Conservation (phyloP, 306 rosid genomes). For the Malus orientalis region DNA sequence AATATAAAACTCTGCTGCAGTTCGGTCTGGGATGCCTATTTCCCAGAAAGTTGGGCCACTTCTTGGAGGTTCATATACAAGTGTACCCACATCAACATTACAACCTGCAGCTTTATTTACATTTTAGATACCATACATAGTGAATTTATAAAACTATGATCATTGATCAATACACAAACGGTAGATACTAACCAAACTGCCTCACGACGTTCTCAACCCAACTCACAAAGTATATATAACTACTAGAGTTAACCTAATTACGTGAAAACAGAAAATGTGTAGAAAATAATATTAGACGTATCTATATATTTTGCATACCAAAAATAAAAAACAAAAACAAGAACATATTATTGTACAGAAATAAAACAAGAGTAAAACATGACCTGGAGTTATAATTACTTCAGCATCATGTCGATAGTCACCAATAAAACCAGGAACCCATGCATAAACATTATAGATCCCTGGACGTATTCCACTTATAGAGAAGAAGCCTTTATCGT, state of each 20-base stretch:
- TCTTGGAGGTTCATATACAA: conserved; percentile 66
- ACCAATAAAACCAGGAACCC: conserved; percentile 72
- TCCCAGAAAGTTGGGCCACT: conserved; percentile 82
- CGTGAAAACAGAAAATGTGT: too few relatives aligned
- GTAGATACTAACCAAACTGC: too few relatives aligned
- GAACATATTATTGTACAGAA: background rate
- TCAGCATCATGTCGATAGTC: conserved; percentile 40
- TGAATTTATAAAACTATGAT: too few relatives aligned
- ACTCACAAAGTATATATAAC: too few relatives aligned
- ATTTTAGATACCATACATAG: too few relatives aligned
- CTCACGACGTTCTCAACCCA: too few relatives aligned
- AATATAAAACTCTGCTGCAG: conserved; percentile 66
- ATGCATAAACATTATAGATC: conserved; percentile 55
- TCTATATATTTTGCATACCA: too few relatives aligned
- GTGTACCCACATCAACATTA: conserved; percentile 39
- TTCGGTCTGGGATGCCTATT: conserved; percentile 72
- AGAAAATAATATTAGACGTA: too few relatives aligned
- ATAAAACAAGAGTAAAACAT: background rate
- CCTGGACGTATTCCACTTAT: conserved; percentile 37
- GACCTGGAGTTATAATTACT: conserved; percentile 50
- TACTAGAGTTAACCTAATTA: too few relatives aligned
- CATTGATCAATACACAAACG: too few relatives aligned
- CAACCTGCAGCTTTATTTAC: conserved; percentile 18
- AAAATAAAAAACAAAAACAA: background rate
- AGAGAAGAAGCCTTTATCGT: conserved; percentile 48